phyloP scores from a whole-genome alignment of 768 basidiomycete genomes.

The Hygrocybe punicea region DNA sequence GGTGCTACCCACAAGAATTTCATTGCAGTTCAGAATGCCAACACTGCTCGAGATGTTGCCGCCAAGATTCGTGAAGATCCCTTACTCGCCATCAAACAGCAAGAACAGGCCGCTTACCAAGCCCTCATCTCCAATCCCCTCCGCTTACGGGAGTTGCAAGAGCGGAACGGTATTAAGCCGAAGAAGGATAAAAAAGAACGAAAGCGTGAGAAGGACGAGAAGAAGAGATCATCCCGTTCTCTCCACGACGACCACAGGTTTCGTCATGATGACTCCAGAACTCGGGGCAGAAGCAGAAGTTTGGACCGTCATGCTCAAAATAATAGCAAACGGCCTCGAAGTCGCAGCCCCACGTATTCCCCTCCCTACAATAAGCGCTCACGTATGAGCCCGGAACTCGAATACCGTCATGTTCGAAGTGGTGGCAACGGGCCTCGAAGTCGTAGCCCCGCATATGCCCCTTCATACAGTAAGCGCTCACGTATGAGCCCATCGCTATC shows the following conservation, averaged over 20 bases:
- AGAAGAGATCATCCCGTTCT: slow-evolving; percentile 39
- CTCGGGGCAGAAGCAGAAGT: slow-evolving; percentile 26
- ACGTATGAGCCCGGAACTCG: neutral
- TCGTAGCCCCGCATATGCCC: slow-evolving; percentile 31
- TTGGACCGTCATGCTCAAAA: slow-evolving; percentile 20
- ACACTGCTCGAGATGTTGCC: slow-evolving; percentile 80
- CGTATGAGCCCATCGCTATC: slow-evolving; percentile 33
- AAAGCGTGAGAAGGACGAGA: slow-evolving; percentile 47
- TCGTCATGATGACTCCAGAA: slow-evolving; percentile 27
- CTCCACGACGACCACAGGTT: slow-evolving; percentile 28
- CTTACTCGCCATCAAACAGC: slow-evolving; percentile 94
- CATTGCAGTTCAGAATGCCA: slow-evolving; percentile 93
- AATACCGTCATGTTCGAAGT: slow-evolving; percentile 20
- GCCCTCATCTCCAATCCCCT: slow-evolving; percentile 83
- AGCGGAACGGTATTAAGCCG: slow-evolving; percentile 74
- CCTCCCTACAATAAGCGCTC: slow-evolving; percentile 10
- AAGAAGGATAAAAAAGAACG: slow-evolving; percentile 75
- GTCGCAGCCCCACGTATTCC: slow-evolving; percentile 32
- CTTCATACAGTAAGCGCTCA: slow-evolving; percentile 9
- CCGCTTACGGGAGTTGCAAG: slow-evolving; percentile 75
- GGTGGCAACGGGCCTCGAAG: slow-evolving; percentile 42
- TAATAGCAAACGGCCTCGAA: slow-evolving; percentile 41
- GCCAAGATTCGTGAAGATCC: slow-evolving; percentile 97
- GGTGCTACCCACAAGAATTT: slow-evolving; percentile 89
- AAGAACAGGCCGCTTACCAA: slow-evolving; percentile 91